These are phyloP conservation scores for Vigna hirtella DNA, from an alignment of 306 rosid species.

Conservation along the genomic window DNA sequence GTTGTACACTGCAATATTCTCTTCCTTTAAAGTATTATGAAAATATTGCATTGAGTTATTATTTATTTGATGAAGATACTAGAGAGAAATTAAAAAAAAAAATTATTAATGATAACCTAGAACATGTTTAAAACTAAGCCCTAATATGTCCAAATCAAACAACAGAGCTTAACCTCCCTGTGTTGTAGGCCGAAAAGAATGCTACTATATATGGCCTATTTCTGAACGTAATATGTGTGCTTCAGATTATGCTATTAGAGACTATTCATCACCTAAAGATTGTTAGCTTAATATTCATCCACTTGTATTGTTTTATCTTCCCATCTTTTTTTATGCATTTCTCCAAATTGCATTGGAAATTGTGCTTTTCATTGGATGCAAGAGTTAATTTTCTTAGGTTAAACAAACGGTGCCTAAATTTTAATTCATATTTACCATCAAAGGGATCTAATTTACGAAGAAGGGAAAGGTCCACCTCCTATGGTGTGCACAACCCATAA, in stretches of 20 bases:
- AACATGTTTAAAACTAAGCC: constrained; percentile 2
- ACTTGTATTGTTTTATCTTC: background rate
- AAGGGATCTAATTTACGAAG: constrained; percentile 10
- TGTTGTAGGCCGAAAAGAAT: constrained; percentile 7
- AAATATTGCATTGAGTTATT: constrained; percentile 9
- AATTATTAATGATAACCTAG: background rate
- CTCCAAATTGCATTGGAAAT: background rate
- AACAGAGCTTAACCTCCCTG: background rate
- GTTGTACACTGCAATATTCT: constrained; percentile 22
- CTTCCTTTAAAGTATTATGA: constrained; percentile 13
- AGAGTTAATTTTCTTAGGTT: background rate
- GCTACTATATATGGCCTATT: constrained; percentile 13
- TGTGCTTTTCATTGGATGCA: background rate
- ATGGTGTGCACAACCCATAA: background rate
- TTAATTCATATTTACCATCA: background rate
- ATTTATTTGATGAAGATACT: constrained; percentile 2
- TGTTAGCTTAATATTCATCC: background rate
- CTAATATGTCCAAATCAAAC: constrained; percentile 12
- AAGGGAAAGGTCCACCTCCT: constrained; percentile 11
- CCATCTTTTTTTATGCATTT: background rate
- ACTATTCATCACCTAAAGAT: background rate
- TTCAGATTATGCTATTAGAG: constrained; percentile 19
- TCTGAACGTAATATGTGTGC: constrained; percentile 16
- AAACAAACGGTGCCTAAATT: background rate
- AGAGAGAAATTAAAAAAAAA: background rate